Conservation (phyloP, 331 rosid species). For the Quercus lobata region DNA sequence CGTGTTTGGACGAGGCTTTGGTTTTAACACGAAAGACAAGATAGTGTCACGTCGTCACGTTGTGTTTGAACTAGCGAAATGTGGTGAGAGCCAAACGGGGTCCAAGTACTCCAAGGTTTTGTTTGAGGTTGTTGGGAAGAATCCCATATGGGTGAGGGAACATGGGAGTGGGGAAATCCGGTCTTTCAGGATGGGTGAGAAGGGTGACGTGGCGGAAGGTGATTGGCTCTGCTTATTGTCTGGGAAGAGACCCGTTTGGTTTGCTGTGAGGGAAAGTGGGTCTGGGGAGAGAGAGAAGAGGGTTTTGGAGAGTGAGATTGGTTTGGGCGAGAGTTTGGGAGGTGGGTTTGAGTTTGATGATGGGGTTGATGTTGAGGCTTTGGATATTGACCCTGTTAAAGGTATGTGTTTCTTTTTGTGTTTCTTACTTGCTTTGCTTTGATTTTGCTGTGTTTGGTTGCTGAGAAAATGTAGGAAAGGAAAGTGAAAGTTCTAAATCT, state of each 20-base stretch:
- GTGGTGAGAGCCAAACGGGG: constrained; percentile 1
- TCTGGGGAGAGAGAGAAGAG: constrained; percentile 12
- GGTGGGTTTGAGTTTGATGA: no score
- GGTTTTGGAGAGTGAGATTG: background rate
- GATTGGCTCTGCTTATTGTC: constrained; percentile 63
- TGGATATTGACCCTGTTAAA: no score
- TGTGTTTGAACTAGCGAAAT: constrained; percentile 21
- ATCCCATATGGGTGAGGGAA: constrained; percentile 70
- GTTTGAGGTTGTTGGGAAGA: constrained; percentile 68
- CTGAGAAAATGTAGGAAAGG: no score
- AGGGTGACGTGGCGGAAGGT: constrained; percentile 55
- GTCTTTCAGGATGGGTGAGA: constrained; percentile 47
- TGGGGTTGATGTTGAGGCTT: no score
- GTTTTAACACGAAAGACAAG: constrained; percentile 43
- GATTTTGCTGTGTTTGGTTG: no score
- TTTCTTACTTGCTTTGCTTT: no score
- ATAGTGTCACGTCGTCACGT: constrained; percentile 74
- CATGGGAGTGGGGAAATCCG: constrained; percentile 25
- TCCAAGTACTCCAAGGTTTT: constrained; percentile 30
- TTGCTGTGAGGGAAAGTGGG: constrained; percentile 31
- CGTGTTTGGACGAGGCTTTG: constrained; percentile 59
- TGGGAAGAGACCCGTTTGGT: constrained; percentile 51
- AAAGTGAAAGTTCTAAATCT: no score
- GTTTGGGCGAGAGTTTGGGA: no score
- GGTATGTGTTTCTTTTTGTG: no score